Evolutionary conservation across 208 protist genomes (phyloP), one percentile per base, ranked within the genome.

Genomic region (Trypanosoma lewisi): DNA sequence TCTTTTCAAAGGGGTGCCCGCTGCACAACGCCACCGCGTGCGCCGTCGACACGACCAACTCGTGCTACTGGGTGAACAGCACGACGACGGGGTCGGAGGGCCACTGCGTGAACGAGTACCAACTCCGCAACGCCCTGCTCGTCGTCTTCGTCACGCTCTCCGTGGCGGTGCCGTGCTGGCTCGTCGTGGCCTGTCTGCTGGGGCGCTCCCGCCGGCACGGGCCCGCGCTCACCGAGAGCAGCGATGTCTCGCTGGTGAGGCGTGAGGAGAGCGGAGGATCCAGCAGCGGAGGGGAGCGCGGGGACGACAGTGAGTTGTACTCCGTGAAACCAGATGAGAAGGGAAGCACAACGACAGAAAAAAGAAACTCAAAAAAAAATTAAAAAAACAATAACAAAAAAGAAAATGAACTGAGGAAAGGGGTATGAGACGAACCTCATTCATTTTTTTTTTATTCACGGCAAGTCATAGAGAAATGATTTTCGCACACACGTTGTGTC

Each of bases 81-180:
- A 52, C 34, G 12, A 49, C 49, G 11, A 42, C 63, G 1, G 61
- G 70, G 4, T 59, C 63, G 11, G 16, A n/a, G 0, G 75, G 80
- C 2, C 65, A 67, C 31, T 91, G 87, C 48, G 61, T 75, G 1
- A 82, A 79, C 60, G 52, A 62, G 16, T 61, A 72, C 53, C 85
- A 93, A 52, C 56, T 94, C 42, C 87, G 82, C 36, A 75, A 94
- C 56, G 75, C 90, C 0, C 62, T 94, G n/a, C 17, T 85, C 34
- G 30, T 96, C 0, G 77, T 91, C 5, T 93, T 90, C 58, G 39
- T 31, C 1, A 77, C 87, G 16, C 39, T 91, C 4, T 14, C 53
- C 5, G 21, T 85, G 21, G 78, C 85, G 4, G 68, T 86, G 9
- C 83, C 77, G 23, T 75, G 70, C 31, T 94, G 88, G 85, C 2